Base-by-base conservation (phyloP, 495 filamentous ascomycete species). In the Sordaria brevicollis region DNA sequence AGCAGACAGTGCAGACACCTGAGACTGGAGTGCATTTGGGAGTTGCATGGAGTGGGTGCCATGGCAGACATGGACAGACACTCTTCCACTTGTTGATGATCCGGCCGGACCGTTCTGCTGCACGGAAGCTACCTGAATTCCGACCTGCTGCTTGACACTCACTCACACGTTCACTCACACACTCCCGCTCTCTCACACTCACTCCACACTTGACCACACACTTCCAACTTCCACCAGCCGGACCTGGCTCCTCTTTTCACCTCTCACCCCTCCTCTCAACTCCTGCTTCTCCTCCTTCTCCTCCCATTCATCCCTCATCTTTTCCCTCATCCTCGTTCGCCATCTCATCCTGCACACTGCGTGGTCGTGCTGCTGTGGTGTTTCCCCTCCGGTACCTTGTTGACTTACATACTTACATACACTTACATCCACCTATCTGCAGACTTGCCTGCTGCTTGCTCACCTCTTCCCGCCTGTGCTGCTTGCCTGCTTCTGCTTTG, bases 321-420 rank as follows among this genome's bases (percentile, higher is more conserved):
- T 71, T 43, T 68, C 62, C 66, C 36, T 69, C 65, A 57, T 72
- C 72, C 54, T 76, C 73, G 73, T 72, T 77, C 75, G 75, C 75
- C 73, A 67, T 67, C 43, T 65, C 72, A 68, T 67, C 54, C 67
- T 70, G 67, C 70, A 69, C 75, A 74, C 74, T 76, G 74, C 72
- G 73, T 76, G 77, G 79, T 77, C 74, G 76, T 76, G 74, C 70
- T 72, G 75, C 74, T 77, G 73, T 76, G 67, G 73, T 75, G 74
- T 72, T 77, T 71, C 73, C 68, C 71, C 71, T 77, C 39, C 49
- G 69, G 67, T 7, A 35, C 69, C 31, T 43, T 65, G 35, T 65
- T 67, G 57, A 57, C 67, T 73, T 69, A 38, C 69, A 67, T 54
- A 62, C 71, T 54, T 34, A 37, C 38, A 17, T 33, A 39, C 25